Evolutionary conservation across 2,329 filamentous ascomycete genomes (phyloP).

Genomic region (Colletotrichum gloeosporioides): DNA sequence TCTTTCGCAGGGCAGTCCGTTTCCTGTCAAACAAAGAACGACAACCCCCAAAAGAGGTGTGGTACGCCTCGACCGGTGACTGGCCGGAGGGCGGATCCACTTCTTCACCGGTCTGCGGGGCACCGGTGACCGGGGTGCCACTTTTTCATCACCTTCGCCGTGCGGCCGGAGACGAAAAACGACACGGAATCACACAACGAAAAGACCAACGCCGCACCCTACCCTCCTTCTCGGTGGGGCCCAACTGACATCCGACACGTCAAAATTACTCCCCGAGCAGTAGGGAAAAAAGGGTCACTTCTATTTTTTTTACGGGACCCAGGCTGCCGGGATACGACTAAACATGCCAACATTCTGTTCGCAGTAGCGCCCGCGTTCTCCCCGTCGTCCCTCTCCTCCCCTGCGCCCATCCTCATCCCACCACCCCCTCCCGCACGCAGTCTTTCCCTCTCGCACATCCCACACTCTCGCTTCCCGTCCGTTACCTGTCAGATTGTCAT

Average conservation of each 20-base stretch:
- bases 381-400: neutral
- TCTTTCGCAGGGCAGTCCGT: neutral
- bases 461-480: neutral
- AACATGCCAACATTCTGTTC: neutral
- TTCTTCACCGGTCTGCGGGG: constrained; percentile 21
- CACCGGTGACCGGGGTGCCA: constrained; percentile 17
- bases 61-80: constrained; percentile 12
- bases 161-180: neutral
- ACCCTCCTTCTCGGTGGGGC: neutral
- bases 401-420: neutral
- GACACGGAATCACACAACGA: neutral
- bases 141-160: neutral
- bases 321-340: neutral
- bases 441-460: neutral
- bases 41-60: neutral
- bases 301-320: neutral
- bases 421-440: neutral
- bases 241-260: constrained; percentile 12
- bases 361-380: neutral
- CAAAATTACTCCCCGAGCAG: neutral
- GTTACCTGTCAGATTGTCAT: constrained; percentile 10
- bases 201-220: neutral
- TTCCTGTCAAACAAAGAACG: neutral
- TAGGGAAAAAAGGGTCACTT: neutral
- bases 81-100: constrained; percentile 15